These are phyloP conservation scores for Phytopythium vexans DNA, from an alignment of 352 stramenopile species.

Conservation along the genomic window DNA sequence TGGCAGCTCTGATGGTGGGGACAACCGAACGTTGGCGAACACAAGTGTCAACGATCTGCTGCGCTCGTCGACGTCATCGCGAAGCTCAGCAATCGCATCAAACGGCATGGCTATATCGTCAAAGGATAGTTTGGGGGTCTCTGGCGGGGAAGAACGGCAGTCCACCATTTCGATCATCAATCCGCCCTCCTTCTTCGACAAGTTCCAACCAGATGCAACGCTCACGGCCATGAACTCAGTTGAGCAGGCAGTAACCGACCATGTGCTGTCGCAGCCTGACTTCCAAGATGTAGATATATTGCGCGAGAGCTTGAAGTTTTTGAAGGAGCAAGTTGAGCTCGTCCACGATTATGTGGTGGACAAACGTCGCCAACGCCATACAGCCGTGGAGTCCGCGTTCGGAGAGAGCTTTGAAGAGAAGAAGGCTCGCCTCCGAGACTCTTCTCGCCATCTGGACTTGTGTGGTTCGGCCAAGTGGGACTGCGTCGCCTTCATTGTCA, in stretches of 20 bases:
- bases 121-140: neutral
- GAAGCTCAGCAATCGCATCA: constrained; percentile 1
- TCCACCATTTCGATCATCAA: constrained; percentile 42
- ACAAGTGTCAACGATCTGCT: constrained; percentile 1
- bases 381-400: constrained; percentile 73
- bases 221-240: constrained; percentile 57
- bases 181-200: constrained; percentile 37
- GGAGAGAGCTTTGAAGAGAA: constrained; percentile 85
- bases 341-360: constrained; percentile 67
- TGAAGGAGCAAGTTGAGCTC: constrained; percentile 70
- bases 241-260: constrained; percentile 49
- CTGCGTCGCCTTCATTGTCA: constrained; percentile 94
- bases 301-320: constrained; percentile 39
- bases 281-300: constrained; percentile 31
- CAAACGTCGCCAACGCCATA: constrained; percentile 58
- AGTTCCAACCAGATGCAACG: constrained; percentile 57
- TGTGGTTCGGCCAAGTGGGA: constrained; percentile 47
- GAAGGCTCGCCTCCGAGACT: constrained; percentile 54
- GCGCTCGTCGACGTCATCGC: constrained; percentile 4
- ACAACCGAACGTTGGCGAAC: neutral
- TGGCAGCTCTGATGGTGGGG: neutral
- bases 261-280: constrained; percentile 37
- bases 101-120: constrained; percentile 1
- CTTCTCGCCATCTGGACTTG: constrained; percentile 34
- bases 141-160: constrained; percentile 36